Conservation (phyloP, 768 basidiomycete species). For the Mycena leptocephala region DNA sequence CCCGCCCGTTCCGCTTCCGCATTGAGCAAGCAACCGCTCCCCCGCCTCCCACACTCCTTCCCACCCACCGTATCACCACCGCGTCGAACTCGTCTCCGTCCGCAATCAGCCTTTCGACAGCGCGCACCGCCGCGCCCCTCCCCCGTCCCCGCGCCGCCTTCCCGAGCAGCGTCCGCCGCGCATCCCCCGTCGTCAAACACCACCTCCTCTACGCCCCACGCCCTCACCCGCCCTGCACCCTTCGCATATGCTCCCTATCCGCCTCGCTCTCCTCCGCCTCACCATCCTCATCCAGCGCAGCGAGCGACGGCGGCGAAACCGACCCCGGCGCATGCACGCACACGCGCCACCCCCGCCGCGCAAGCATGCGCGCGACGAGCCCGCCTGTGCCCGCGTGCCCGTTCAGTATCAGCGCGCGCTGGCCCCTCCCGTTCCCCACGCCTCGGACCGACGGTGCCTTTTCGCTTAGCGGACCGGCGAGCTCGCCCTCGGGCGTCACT, state of each 20-base stretch:
- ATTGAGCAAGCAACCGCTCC: conserved; percentile 67
- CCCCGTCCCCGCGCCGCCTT: conserved; percentile 51
- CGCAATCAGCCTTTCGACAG: conserved; percentile 65
- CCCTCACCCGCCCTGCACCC: conserved; percentile 69
- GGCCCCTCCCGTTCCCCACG: conserved; percentile 23
- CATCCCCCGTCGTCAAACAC: conserved; percentile 74
- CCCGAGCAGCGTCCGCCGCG: conserved; percentile 40
- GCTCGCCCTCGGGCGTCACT: conserved; percentile 30
- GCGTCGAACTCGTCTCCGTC: conserved; percentile 82
- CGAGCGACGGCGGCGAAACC: conserved; percentile 30
- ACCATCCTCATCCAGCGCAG: conserved; percentile 37
- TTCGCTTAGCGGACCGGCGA: neutral
- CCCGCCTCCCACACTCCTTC: conserved; percentile 85
- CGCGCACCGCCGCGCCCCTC: conserved; percentile 63
- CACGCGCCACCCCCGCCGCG: conserved; percentile 78
- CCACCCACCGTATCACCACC: conserved; percentile 88
- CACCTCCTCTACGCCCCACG: conserved; percentile 86
- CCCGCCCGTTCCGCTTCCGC: conserved; percentile 48
- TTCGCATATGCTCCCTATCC: conserved; percentile 60
- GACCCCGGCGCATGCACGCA: conserved; percentile 74
- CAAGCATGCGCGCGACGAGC: conserved; percentile 85
- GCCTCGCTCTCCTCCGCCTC: conserved; percentile 52
- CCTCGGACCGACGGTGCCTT: neutral
- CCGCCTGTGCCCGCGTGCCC: conserved; percentile 86
- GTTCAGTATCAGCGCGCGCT: conserved; percentile 73